Evolutionary conservation across 805 yeast species (phyloP).

Genomic region (Vanderwaltozyma polyspora): DNA sequence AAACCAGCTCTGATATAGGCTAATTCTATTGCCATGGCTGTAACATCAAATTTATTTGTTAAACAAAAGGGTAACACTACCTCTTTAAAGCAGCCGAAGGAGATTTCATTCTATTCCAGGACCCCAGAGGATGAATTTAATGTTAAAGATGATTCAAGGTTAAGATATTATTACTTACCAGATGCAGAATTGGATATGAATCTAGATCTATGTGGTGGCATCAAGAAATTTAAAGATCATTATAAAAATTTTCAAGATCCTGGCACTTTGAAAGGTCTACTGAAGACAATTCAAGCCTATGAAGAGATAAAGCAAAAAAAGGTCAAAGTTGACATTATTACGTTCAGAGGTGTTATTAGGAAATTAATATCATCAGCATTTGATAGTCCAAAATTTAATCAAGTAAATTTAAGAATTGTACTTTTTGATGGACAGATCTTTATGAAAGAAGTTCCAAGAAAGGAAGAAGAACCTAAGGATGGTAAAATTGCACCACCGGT

Average conservation of each 20-base stretch:
- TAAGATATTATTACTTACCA: conserved; percentile 74
- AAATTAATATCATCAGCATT: conserved; percentile 48
- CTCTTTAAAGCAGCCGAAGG: conserved; percentile 77
- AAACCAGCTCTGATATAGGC: no score
- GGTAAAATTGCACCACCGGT: conserved; percentile 29
- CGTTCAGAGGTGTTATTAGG: conserved; percentile 75
- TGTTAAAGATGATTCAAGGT: conserved; percentile 39
- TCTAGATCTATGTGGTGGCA: conserved; percentile 57
- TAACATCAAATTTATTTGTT: conserved; percentile 22
- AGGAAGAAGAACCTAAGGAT: conserved; percentile 22
- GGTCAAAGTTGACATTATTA: conserved; percentile 51
- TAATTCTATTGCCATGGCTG: conserved; percentile 14
- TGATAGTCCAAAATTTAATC: conserved; percentile 40
- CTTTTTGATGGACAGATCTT: conserved; percentile 69
- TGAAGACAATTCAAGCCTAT: conserved; percentile 41
- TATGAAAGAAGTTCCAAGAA: conserved; percentile 36
- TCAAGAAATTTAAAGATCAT: conserved; percentile 44
- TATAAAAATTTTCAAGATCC: conserved; percentile 37
- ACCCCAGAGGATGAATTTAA: conserved; percentile 42
- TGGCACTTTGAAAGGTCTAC: conserved; percentile 37
- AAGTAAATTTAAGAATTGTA: conserved; percentile 49
- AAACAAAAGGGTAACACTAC: conserved; percentile 48
- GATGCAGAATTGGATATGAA: conserved; percentile 53
- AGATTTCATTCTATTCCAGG: conserved; percentile 57
- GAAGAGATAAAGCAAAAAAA: conserved; percentile 40